These are phyloP conservation scores for Penicillium hesseltinei DNA, from an alignment of 2,329 filamentous ascomycete genomes.

Conservation along the genomic window DNA sequence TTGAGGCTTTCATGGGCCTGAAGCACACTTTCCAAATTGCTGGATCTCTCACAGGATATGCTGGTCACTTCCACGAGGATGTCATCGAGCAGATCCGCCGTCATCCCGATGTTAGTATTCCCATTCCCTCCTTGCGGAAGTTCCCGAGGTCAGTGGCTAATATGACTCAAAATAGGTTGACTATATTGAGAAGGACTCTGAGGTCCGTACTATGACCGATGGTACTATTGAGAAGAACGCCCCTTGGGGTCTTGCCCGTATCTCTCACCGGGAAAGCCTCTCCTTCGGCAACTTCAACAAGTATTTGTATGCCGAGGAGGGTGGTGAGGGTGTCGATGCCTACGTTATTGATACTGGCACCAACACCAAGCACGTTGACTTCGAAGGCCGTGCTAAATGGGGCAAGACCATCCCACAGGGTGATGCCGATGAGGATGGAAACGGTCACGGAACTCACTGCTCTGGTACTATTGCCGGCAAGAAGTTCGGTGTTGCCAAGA, in stretches of 20 bases:
- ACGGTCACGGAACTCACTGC: conserved; percentile 98
- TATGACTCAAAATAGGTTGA: conserved; percentile 65
- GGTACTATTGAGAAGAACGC: conserved; percentile 75
- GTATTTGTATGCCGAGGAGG: conserved; percentile 86
- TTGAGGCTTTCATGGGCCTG: conserved; percentile 72
- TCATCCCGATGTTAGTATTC: conserved; percentile 89
- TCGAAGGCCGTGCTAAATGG: conserved; percentile 93
- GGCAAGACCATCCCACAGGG: conserved; percentile 89
- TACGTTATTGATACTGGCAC: conserved; percentile 98
- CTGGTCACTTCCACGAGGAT: conserved; percentile 91
- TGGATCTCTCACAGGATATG: conserved; percentile 80
- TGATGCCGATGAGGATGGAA: conserved; percentile 88
- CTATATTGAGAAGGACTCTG: conserved; percentile 90
- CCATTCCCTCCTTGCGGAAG: neutral
- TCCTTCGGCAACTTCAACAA: conserved; percentile 96
- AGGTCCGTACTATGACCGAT: conserved; percentile 74
- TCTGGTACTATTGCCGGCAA: conserved; percentile 96
- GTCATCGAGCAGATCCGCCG: conserved; percentile 90
- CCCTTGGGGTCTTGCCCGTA: conserved; percentile 97
- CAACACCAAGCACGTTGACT: conserved; percentile 92
- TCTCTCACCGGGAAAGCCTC: conserved; percentile 87
- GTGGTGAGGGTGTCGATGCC: conserved; percentile 95
- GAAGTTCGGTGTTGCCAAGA: conserved; percentile 99
- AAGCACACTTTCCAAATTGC: conserved; percentile 97
- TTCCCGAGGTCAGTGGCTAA: conserved; percentile 9